A percentile compares a stretch with the other conserved stretches of the same genome.
phyloP scores from a whole-genome alignment of 495 filamentous ascomycete genomes.

The Talaromyces stipitatus region DNA sequence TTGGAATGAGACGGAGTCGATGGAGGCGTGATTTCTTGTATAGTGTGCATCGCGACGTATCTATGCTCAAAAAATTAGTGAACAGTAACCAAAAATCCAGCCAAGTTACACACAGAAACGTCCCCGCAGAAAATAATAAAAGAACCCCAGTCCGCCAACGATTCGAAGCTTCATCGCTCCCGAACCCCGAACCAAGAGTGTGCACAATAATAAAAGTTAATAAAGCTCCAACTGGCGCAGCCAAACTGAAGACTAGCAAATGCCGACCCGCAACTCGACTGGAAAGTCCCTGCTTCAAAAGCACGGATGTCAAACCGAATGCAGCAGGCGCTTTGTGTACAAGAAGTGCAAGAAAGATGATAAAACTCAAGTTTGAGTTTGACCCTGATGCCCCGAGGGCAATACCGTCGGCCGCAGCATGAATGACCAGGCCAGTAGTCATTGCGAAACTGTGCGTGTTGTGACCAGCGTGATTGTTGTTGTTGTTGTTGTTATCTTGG shows the following conservation, averaged over 20 bases:
- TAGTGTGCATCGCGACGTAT: constrained; percentile 97
- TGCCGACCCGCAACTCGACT: constrained; percentile 82
- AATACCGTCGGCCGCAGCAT: constrained; percentile 93
- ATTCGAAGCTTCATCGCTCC: constrained; percentile 39
- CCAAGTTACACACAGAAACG: constrained; percentile 69
- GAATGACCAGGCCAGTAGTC: constrained; percentile 90
- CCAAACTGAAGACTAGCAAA: constrained; percentile 82
- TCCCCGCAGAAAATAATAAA: constrained; percentile 86
- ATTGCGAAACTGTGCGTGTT: constrained; percentile 54
- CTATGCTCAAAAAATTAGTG: constrained; percentile 34
- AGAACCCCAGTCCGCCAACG: constrained; percentile 91
- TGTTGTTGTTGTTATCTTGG: constrained; percentile 19
- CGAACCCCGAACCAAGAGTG: constrained; percentile 48
- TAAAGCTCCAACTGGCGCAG: constrained; percentile 81
- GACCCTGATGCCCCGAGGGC: constrained; percentile 83
- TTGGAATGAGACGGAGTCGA: constrained; percentile 36
- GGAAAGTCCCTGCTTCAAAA: constrained; percentile 80
- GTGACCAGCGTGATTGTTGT: constrained; percentile 8
- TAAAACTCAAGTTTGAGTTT: constrained; percentile 66
- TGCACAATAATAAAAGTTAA: constrained; percentile 73
- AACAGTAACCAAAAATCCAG: not conserved
- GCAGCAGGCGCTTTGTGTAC: constrained; percentile 95
- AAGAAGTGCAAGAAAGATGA: constrained; percentile 95
- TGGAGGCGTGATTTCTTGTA: constrained; percentile 68
- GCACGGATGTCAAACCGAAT: constrained; percentile 83